Base-by-base conservation (phyloP, 495 filamentous ascomycete genomes). In the Neurospora sp. region DNA sequence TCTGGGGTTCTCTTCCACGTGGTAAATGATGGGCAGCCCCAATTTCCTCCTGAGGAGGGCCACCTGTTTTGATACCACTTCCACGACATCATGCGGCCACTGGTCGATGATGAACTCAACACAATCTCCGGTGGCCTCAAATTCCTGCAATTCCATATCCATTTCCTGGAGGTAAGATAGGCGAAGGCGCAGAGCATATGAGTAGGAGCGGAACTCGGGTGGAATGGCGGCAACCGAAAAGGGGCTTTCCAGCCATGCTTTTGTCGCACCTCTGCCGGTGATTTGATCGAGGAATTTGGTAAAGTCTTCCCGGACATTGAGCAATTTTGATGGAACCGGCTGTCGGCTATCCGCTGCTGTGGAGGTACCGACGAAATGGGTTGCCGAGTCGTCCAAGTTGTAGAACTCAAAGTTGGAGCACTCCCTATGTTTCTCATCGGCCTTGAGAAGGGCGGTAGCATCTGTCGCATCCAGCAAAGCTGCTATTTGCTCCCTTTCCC, bases 361-460 rank as follows among this genome's bases (percentile, higher is more conserved):
- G 70, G 44, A 75, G 4, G 73, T 74, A 74, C 79, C 84, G 17
- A 59, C 27, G 38, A 59, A 27, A 12, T 22, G 31, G 3, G 71
- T 12, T 16, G 70, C 44, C 17, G 76, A 76, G 76, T 90, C 82
- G 74, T 82, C 88, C 48, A 93, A 78, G 75, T 96, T 96, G 82
- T 90, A 94, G 76, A 90, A 94, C 78, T 94, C 92, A 44, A 91
- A 87, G 76, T 94, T 94, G 8, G 92, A 92, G 79, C 91, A 94
- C 17, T 82, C 83, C 70, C 90, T 83, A 78, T 91, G 86, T 69
- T 82, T 79, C 31, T 87, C 82, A 77, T 85, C 84, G 27, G 78
- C 90, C 81, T 77, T 83, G 76, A 78, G 87, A 77, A 80, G 84
- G 81, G 74, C 91, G 75, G 74, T 89, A 76, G 74, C 85, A 42